phyloP scores from a whole-genome alignment of 2,329 filamentous ascomycete genomes.

The Clarireedia paspali region DNA sequence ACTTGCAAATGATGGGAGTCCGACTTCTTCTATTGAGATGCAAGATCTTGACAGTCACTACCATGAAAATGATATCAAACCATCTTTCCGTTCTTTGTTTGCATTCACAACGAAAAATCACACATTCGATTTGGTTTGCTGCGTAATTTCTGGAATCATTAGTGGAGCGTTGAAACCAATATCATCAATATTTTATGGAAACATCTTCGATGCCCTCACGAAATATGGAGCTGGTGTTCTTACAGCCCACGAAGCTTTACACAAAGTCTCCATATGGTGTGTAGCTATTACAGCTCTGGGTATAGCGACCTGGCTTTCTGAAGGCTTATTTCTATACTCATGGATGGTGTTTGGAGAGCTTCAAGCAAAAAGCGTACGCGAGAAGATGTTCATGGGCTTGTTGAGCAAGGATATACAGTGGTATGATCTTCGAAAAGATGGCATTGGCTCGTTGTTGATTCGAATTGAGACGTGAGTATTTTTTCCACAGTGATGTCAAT shows the following conservation, averaged over 20 bases:
- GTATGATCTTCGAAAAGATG: slow-evolving; percentile 70
- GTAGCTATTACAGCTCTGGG: slow-evolving; percentile 58
- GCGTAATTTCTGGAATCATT: slow-evolving; percentile 46
- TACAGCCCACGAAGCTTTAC: slow-evolving; percentile 42
- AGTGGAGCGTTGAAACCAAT: slow-evolving; percentile 57
- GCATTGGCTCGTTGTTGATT: slow-evolving; percentile 63
- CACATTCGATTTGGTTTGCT: slow-evolving; percentile 43
- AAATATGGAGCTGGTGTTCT: slow-evolving; percentile 51
- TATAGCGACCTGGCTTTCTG: slow-evolving; percentile 56
- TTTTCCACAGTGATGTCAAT: background rate
- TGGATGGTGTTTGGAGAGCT: slow-evolving; percentile 79
- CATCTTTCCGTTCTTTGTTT: slow-evolving; percentile 46
- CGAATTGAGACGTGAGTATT: slow-evolving; percentile 62
- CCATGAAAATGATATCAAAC: slow-evolving; percentile 1
- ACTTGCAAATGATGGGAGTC: background rate
- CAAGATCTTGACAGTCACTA: background rate
- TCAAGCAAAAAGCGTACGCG: slow-evolving; percentile 61
- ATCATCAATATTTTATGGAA: slow-evolving; percentile 64
- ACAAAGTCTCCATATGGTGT: slow-evolving; percentile 50
- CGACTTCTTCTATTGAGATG: slow-evolving; percentile 3
- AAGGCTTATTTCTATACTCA: slow-evolving; percentile 55
- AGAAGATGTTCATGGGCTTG: slow-evolving; percentile 58
- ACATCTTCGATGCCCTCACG: slow-evolving; percentile 65
- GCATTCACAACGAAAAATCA: slow-evolving; percentile 62
- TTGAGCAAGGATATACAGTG: slow-evolving; percentile 69